phyloP scores from a whole-genome alignment of 768 basidiomycete genomes.

The Mycena latifolia region DNA sequence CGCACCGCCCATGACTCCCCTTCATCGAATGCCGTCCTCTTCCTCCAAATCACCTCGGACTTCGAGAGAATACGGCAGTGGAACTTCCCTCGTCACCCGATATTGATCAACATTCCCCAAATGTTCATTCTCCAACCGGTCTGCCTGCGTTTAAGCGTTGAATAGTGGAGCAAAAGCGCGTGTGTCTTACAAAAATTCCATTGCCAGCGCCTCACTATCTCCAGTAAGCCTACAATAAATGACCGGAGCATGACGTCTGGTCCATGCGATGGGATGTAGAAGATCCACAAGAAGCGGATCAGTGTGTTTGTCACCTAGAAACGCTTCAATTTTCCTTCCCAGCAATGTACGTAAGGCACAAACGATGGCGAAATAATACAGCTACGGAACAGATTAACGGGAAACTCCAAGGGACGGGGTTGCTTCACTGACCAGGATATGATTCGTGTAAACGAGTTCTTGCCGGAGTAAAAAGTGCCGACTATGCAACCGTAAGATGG shows the following conservation, averaged over 20 bases:
- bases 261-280: conserved; percentile 73
- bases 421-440: conserved; percentile 63
- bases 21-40: neutral
- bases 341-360: conserved; percentile 35
- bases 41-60: conserved; percentile 26
- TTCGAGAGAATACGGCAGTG: conserved; percentile 72
- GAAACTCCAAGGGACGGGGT: neutral
- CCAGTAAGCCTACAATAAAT: conserved; percentile 78
- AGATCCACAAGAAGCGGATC: conserved; percentile 86
- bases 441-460: conserved; percentile 79
- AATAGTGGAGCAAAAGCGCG: conserved; percentile 13
- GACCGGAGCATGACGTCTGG: conserved; percentile 65
- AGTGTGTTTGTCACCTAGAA: conserved; percentile 76
- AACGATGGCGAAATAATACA: conserved; percentile 87
- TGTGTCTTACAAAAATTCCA: conserved; percentile 91
- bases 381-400: conserved; percentile 47
- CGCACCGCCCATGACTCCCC: conserved; percentile 3
- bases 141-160: conserved; percentile 47
- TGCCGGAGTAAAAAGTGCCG: conserved; percentile 74
- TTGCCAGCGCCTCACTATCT: conserved; percentile 84
- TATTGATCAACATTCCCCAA: conserved; percentile 92
- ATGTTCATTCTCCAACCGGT: conserved; percentile 92
- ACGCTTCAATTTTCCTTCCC: conserved; percentile 3
- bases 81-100: conserved; percentile 87
- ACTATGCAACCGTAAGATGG: conserved; percentile 71